These are phyloP conservation scores for Calocybe indica DNA, from an alignment of 768 basidiomycete genomes.

Conservation along the genomic window DNA sequence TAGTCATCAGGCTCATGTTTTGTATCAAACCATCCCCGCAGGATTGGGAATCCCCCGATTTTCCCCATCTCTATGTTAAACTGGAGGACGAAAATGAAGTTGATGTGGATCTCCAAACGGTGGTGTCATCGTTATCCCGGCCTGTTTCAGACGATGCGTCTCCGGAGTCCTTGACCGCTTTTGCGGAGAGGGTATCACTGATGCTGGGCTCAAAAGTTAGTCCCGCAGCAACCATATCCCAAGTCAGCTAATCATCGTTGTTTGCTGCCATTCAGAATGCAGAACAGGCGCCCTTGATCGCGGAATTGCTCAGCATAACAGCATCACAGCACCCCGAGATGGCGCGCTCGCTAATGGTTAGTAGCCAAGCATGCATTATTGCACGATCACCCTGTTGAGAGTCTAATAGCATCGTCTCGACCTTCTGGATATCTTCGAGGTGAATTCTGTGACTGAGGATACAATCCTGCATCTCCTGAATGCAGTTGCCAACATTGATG, in stretches of 20 bases:
- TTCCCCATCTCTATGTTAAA: conserved; percentile 66
- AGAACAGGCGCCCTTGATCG: conserved; percentile 54
- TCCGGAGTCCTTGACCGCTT: conserved; percentile 41
- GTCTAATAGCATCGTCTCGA: conserved; percentile 50
- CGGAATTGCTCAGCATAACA: conserved; percentile 55
- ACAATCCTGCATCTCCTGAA: conserved; percentile 55
- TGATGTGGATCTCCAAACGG: conserved; percentile 52
- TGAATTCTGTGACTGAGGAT: conserved; percentile 43
- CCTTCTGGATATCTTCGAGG: conserved; percentile 46
- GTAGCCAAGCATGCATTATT: conserved; percentile 8
- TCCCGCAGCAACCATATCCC: background rate
- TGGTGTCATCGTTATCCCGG: conserved; percentile 44
- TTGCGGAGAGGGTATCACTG: conserved; percentile 51
- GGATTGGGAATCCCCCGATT: conserved; percentile 75
- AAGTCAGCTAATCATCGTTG: conserved; percentile 1
- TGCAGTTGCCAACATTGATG: conserved; percentile 59
- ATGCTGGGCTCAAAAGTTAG: conserved; percentile 54
- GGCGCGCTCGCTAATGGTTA: conserved; percentile 38
- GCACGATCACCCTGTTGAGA: background rate
- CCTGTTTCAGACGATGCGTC: conserved; percentile 57
- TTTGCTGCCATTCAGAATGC: conserved; percentile 29
- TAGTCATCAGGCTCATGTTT: conserved; percentile 69
- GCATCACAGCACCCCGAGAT: conserved; percentile 65
- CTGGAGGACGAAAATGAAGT: conserved; percentile 40
- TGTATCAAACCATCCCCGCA: conserved; percentile 73